phyloP scores from a whole-genome alignment of 1,284 basidiomycete genomes.

The Rhodotorula sp. region DNA sequence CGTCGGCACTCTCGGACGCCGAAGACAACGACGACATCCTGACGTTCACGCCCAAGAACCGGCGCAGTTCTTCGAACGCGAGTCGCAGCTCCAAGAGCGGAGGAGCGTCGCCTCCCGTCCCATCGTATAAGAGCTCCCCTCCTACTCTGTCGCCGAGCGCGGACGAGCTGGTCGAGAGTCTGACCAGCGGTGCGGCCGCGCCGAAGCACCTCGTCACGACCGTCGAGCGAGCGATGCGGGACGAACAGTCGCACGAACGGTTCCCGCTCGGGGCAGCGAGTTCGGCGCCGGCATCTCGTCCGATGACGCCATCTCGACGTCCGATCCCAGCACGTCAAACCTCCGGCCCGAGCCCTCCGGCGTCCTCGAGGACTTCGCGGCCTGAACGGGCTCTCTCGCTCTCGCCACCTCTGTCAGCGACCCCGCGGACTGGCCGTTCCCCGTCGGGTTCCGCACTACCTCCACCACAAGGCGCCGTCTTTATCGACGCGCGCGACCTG shows the following conservation, averaged over 20 bases:
- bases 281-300: neutral
- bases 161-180: neutral
- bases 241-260: neutral
- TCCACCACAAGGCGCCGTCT: slow-evolving; percentile 36
- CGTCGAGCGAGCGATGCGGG: slow-evolving; percentile 20
- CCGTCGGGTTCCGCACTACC: slow-evolving; percentile 41
- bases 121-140: neutral
- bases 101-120: neutral
- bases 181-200: no score
- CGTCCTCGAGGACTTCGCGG: neutral
- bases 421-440: slow-evolving; percentile 24
- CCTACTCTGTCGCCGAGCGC: neutral
- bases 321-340: neutral
- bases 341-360: neutral
- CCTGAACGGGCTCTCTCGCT: slow-evolving; percentile 3
- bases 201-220: slow-evolving; percentile 20
- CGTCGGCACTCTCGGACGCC: neutral
- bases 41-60: slow-evolving; percentile 44
- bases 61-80: slow-evolving; percentile 25
- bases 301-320: neutral
- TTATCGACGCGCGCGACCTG: slow-evolving; percentile 48
- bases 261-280: neutral
- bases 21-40: slow-evolving; percentile 43
- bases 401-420: slow-evolving; percentile 17
- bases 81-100: slow-evolving; percentile 17